Conservation (phyloP, 2,329 filamentous ascomycete genomes). For the Microdochium trichocladiopsis region DNA sequence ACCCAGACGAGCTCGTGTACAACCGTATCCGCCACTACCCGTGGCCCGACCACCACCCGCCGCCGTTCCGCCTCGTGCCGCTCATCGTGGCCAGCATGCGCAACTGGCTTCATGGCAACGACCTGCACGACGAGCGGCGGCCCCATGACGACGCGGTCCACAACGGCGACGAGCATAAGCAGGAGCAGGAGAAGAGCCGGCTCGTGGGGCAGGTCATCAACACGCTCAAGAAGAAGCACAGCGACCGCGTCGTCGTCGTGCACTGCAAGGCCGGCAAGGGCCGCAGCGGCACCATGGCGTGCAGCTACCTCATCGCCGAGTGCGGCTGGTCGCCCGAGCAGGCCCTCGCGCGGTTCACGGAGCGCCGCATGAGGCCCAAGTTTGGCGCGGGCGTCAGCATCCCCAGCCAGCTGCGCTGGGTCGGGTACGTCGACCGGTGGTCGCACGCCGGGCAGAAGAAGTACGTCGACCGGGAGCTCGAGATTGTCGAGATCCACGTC, state of each 20-base stretch:
- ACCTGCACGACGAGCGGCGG: constrained; percentile 22
- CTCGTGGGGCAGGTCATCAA: constrained; percentile 15
- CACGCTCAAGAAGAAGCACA: constrained; percentile 24
- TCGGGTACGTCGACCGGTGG: constrained; percentile 87
- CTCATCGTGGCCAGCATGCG: constrained; percentile 89
- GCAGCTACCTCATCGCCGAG: constrained; percentile 85
- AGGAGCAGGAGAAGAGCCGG: constrained; percentile 10
- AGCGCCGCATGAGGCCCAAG: constrained; percentile 78
- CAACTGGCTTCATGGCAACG: constrained; percentile 65
- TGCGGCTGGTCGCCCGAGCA: constrained; percentile 54
- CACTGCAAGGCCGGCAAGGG: constrained; percentile 98
- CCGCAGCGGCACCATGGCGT: constrained; percentile 79
- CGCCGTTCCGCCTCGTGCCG: constrained; percentile 83
- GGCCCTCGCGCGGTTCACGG: constrained; percentile 57
- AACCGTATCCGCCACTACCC: constrained; percentile 83
- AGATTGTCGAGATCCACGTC: constrained; percentile 81
- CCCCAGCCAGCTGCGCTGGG: constrained; percentile 81
- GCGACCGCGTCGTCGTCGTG: constrained; percentile 70
- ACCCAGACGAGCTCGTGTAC: constrained; percentile 86
- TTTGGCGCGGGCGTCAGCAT: constrained; percentile 91
- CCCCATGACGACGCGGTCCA: neutral
- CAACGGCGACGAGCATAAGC: constrained; percentile 1
- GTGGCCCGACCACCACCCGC: constrained; percentile 95
- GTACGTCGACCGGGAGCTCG: constrained; percentile 76
- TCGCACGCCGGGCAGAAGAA: constrained; percentile 59